Evolutionary conservation across 2,329 filamentous ascomycete genomes (phyloP).

Genomic region (Teratosphaeria zuluensis): DNA sequence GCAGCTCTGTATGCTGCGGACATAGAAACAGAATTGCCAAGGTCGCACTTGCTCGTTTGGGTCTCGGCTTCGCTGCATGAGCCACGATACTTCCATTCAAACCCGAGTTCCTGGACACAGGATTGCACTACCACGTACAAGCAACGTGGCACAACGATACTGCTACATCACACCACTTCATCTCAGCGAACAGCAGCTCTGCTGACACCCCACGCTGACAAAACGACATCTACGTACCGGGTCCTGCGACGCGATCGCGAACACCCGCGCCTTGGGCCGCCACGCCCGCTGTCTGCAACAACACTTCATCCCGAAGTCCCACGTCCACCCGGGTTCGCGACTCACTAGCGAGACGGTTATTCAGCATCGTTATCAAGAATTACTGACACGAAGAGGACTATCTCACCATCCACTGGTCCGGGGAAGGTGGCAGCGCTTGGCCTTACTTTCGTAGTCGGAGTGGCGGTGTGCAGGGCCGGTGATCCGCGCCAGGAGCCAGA

Average conservation of each 20-base stretch:
- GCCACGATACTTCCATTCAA: neutral
- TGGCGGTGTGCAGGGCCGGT: neutral
- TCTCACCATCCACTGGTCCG: neutral
- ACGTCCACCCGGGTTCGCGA: neutral
- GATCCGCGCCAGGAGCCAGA: neutral
- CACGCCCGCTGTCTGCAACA: neutral
- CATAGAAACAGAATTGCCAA: neutral
- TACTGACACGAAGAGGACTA: neutral
- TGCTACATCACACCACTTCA: neutral
- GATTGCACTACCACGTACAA: neutral
- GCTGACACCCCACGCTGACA: neutral
- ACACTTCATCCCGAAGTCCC: neutral
- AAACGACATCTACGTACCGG: neutral
- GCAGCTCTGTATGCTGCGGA: too few relatives aligned
- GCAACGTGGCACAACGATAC: neutral
- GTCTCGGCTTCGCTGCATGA: neutral
- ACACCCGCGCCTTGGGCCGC: neutral
- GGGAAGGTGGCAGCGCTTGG: neutral
- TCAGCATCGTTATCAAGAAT: neutral
- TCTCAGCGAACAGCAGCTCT: neutral
- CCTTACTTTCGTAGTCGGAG: neutral
- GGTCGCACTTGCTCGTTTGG: neutral
- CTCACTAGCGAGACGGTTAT: neutral
- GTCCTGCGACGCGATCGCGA: neutral
- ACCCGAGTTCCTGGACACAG: neutral